These are phyloP conservation scores for Trichoderma hamatum DNA, from an alignment of 2,329 filamentous ascomycete species.

Conservation along the genomic window DNA sequence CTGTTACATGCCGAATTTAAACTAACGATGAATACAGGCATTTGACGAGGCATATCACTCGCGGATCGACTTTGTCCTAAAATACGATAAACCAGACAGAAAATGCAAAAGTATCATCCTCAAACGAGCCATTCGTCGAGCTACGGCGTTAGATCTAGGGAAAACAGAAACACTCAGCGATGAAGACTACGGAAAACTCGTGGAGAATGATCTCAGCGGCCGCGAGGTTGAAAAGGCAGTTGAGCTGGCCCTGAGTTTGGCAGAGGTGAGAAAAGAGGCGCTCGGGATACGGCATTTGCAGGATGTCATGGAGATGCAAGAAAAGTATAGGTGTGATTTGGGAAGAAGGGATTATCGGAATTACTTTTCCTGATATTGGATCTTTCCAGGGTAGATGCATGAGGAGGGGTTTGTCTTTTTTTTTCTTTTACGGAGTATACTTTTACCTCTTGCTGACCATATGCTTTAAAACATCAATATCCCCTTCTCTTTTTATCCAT, in stretches of 20 bases:
- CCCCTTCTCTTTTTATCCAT: no score
- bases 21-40: conserved; percentile 50
- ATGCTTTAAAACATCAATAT: background rate
- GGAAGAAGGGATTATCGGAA: conserved; percentile 37
- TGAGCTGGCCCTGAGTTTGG: conserved; percentile 79
- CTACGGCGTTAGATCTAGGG: conserved; percentile 65
- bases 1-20: background rate
- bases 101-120: conserved; percentile 80
- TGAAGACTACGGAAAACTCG: conserved; percentile 67
- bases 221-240: conserved; percentile 87
- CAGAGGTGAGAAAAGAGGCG: conserved; percentile 71
- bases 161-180: conserved; percentile 65
- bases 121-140: conserved; percentile 79
- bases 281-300: conserved; percentile 79
- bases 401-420: background rate
- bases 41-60: conserved; percentile 92
- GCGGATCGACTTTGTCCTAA: conserved; percentile 81
- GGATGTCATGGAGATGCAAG: conserved; percentile 80
- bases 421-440: background rate
- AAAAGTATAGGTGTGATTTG: conserved; percentile 81
- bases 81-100: conserved; percentile 73
- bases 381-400: background rate
- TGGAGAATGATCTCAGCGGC: conserved; percentile 65
- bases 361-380: background rate
- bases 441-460: background rate